Conservation (phyloP, 108 stramenopile genomes). For the Cylindrotheca fusiformis region DNA sequence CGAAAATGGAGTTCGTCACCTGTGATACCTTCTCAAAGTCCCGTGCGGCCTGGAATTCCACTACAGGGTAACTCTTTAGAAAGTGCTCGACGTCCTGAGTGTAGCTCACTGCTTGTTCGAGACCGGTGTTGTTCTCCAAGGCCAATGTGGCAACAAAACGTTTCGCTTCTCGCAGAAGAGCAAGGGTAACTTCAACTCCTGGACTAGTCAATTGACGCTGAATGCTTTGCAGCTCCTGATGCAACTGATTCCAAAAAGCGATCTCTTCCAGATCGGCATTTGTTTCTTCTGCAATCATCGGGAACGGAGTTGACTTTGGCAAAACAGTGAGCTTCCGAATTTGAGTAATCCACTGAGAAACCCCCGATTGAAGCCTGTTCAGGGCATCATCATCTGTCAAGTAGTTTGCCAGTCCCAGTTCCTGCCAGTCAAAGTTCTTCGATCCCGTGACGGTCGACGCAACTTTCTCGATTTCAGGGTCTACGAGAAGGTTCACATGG, state of each 20-base stretch:
- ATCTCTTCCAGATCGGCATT: constrained; percentile 78
- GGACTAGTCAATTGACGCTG: constrained; percentile 62
- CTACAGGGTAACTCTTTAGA: constrained; percentile 79
- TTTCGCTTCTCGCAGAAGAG: constrained; percentile 77
- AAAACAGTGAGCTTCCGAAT: constrained; percentile 78
- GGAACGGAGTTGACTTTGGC: constrained; percentile 60
- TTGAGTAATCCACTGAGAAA: constrained; percentile 72
- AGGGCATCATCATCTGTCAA: constrained; percentile 71
- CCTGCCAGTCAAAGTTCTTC: constrained; percentile 55
- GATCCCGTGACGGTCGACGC: constrained; percentile 2
- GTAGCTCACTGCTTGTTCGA: constrained; percentile 69
- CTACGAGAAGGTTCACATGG: constrained; percentile 46
- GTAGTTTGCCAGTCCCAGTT: constrained; percentile 45
- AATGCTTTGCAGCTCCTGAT: constrained; percentile 53
- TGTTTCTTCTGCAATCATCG: constrained; percentile 42
- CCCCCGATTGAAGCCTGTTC: constrained; percentile 66
- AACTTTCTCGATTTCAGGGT: constrained; percentile 40
- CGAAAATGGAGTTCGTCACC: constrained; percentile 68
- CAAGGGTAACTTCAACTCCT: constrained; percentile 54
- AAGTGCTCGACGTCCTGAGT: constrained; percentile 76
- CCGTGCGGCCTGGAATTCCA: constrained; percentile 67
- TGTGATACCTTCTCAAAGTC: constrained; percentile 57
- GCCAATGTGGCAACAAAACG: constrained; percentile 89
- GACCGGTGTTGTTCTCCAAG: constrained; percentile 86
- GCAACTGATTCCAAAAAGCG: constrained; percentile 79